A percentile compares a stretch with the other conserved stretches of the same genome.
Conservation (phyloP, 2,329 filamentous ascomycete genomes). For the Escovopsis sp. region DNA sequence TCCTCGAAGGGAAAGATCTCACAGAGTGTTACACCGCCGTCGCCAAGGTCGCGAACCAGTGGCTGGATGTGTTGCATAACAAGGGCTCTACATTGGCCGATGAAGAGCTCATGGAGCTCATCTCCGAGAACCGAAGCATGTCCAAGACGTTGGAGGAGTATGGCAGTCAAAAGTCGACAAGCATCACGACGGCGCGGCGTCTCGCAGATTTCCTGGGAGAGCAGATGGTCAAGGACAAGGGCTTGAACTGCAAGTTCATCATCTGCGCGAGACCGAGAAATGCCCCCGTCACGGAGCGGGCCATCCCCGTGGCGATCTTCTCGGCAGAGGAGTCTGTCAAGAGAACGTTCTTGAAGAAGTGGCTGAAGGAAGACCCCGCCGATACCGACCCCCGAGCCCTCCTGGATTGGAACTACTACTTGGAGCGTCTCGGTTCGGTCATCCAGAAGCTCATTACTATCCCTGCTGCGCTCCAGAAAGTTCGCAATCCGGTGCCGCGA, state of each 20-base stretch:
- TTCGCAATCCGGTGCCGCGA: conserved; percentile 85
- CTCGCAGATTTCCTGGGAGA: conserved; percentile 92
- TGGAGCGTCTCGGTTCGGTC: conserved; percentile 87
- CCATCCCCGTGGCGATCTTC: conserved; percentile 92
- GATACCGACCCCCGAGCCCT: conserved; percentile 83
- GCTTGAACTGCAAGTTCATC: conserved; percentile 98
- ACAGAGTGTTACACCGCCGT: conserved; percentile 83
- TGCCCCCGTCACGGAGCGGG: conserved; percentile 86
- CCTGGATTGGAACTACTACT: conserved; percentile 95
- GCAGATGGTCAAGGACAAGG: conserved; percentile 99
- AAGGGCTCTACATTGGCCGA: conserved; percentile 84
- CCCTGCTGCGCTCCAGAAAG: conserved; percentile 86
- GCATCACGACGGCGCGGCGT: conserved; percentile 94
- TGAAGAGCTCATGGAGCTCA: conserved; percentile 96
- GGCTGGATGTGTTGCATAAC: conserved; percentile 87
- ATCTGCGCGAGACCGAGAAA: conserved; percentile 78
- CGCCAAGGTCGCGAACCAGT: conserved; percentile 86
- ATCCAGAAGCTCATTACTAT: conserved; percentile 99
- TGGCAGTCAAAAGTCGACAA: conserved; percentile 87
- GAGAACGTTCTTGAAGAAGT: conserved; percentile 80
- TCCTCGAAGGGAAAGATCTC: conserved; percentile 78
- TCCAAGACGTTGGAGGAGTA: conserved; percentile 94
- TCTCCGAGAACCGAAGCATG: conserved; percentile 99
- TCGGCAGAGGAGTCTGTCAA: conserved; percentile 84
- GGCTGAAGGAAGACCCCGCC: conserved; percentile 82